These are phyloP conservation scores for Cyclocybe aegerita DNA, from an alignment of 768 basidiomycete genomes.

Conservation along the genomic window DNA sequence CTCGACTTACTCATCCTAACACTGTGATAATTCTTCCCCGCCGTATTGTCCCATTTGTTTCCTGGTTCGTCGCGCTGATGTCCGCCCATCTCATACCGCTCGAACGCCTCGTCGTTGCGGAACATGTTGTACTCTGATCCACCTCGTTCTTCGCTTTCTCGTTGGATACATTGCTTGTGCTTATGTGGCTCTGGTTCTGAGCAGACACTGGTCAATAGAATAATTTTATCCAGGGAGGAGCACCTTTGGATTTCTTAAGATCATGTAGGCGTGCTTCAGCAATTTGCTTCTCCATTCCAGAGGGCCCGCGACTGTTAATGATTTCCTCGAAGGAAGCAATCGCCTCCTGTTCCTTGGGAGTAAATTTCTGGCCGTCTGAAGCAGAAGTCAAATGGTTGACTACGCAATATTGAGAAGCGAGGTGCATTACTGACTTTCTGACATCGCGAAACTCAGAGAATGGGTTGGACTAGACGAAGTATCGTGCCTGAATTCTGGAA, in stretches of 20 bases:
- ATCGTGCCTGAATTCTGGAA: too few species aligned
- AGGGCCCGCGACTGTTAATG: background rate
- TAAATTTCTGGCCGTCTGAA: background rate
- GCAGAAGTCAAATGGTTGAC: background rate
- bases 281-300: conserved; percentile 7
- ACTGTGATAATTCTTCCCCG: conserved; percentile 2
- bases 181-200: conserved; percentile 15
- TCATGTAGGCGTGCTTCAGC: conserved; percentile 7
- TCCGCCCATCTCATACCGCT: conserved; percentile 19
- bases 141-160: background rate
- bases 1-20: conserved; percentile 15
- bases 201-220: background rate
- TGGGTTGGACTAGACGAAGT: too few species aligned
- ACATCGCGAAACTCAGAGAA: too few species aligned
- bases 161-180: conserved; percentile 11
- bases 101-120: conserved; percentile 20
- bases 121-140: conserved; percentile 9
- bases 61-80: background rate
- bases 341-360: conserved; percentile 3
- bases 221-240: too few species aligned
- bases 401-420: too few species aligned
- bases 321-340: background rate
- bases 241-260: background rate
- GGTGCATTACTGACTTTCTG: too few species aligned
- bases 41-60: conserved; percentile 7